These are phyloP conservation scores for Hyphopichia fennica DNA, from an alignment of 1,139 yeast species.

Conservation along the genomic window DNA sequence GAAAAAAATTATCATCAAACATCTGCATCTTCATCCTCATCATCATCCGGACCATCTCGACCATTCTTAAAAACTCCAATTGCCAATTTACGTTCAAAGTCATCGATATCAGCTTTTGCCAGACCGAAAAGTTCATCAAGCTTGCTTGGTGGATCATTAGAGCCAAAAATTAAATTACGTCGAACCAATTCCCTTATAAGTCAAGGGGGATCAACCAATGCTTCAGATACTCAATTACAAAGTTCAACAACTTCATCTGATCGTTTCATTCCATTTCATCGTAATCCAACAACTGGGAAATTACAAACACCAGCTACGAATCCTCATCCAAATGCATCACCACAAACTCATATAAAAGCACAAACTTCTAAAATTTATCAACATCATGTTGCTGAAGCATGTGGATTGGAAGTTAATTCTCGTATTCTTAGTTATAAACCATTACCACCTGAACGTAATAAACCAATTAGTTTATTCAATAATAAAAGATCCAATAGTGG, in stretches of 20 bases:
- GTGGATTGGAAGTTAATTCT: slow-evolving; percentile 84
- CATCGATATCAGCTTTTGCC: slow-evolving; percentile 14
- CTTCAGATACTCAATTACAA: slow-evolving; percentile 22
- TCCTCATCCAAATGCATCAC: slow-evolving; percentile 50
- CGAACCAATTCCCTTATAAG: slow-evolving; percentile 36
- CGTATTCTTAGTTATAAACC: slow-evolving; percentile 88
- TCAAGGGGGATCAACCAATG: slow-evolving; percentile 23
- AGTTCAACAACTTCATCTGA: slow-evolving; percentile 29
- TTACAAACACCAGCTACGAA: slow-evolving; percentile 28
- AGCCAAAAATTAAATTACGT: slow-evolving; percentile 27
- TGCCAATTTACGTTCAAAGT: slow-evolving; percentile 20
- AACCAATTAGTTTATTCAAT: slow-evolving; percentile 50
- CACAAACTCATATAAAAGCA: slow-evolving; percentile 60
- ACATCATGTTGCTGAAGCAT: slow-evolving; percentile 89
- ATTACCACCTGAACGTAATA: slow-evolving; percentile 72
- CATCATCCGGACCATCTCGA: slow-evolving; percentile 4
- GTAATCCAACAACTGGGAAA: slow-evolving; percentile 42
- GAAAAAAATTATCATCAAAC: not conserved
- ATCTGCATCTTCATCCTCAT: not conserved
- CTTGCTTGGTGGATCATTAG: slow-evolving; percentile 11
- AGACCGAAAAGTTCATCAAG: slow-evolving; percentile 6
- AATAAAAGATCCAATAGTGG: slow-evolving; percentile 3
- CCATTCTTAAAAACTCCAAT: slow-evolving; percentile 19
- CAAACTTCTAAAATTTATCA: slow-evolving; percentile 74
- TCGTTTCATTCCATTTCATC: slow-evolving; percentile 48